Conservation (phyloP, 1,284 basidiomycete genomes). For the Trametes versicolor region DNA sequence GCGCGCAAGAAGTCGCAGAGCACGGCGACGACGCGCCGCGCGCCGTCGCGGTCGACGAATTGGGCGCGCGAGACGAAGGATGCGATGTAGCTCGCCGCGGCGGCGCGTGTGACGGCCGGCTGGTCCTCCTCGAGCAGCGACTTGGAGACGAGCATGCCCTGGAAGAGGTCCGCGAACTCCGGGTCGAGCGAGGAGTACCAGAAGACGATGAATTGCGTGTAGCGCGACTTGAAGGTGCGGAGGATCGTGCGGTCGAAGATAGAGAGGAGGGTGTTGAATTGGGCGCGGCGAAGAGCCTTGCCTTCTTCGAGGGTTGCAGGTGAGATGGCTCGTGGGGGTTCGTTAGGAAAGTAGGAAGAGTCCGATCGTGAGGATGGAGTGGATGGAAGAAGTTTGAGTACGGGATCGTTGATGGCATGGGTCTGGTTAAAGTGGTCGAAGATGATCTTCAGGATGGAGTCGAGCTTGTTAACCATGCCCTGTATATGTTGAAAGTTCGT, state of each 20-base stretch:
- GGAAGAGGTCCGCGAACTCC: conserved; percentile 92
- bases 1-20: conserved; percentile 86
- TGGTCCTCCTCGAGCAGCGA: conserved; percentile 75
- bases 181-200: conserved; percentile 93
- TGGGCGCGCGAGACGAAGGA: conserved; percentile 92
- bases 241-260: conserved; percentile 96
- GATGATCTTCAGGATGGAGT: conserved; percentile 86
- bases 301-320: conserved; percentile 43
- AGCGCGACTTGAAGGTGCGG: conserved; percentile 95
- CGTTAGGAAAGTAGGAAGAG: conserved; percentile 26
- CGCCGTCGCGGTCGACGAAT: conserved; percentile 83
- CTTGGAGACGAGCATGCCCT: conserved; percentile 91
- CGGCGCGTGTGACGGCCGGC: conserved; percentile 83
- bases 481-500: conserved; percentile 76
- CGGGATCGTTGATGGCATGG: conserved; percentile 43
- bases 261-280: conserved; percentile 89
- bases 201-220: conserved; percentile 97
- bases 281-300: conserved; percentile 56
- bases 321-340: conserved; percentile 33
- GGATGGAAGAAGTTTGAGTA: conserved; percentile 32
- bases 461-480: conserved; percentile 91
- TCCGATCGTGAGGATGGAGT: conserved; percentile 41
- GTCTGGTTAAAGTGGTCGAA: conserved; percentile 83
- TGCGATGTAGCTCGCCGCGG: conserved; percentile 93
- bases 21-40: conserved; percentile 82